These are phyloP conservation scores for Rhizophora mangle DNA, from an alignment of 345 rosid genomes.

Conservation along the genomic window DNA sequence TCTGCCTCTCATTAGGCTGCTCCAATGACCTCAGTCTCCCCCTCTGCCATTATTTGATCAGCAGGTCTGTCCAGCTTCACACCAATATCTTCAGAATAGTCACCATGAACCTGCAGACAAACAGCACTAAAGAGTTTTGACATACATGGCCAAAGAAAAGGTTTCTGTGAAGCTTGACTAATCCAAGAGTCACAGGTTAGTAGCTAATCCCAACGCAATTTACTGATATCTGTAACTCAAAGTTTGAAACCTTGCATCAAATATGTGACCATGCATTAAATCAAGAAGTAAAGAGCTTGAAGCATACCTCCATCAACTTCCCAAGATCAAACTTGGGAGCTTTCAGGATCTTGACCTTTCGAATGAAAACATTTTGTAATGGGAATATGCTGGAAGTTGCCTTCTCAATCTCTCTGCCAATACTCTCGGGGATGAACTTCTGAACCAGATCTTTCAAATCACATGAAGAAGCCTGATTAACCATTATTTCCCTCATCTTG, in stretches of 20 bases:
- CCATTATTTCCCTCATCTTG: constrained; percentile 35
- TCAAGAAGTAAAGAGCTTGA: not conserved
- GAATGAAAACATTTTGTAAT: constrained; percentile 26
- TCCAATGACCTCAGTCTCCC: constrained; percentile 18
- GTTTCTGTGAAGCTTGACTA: not conserved
- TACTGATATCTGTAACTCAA: not conserved
- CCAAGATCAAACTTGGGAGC: constrained; percentile 36
- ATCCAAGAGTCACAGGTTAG: no score
- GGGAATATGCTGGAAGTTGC: constrained; percentile 26
- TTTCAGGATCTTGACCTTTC: constrained; percentile 33
- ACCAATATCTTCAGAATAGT: constrained; percentile 29
- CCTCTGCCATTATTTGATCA: constrained; percentile 28
- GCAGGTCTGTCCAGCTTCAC: constrained; percentile 31
- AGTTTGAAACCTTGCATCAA: not conserved
- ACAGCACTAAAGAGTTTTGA: not conserved
- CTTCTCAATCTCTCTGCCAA: constrained; percentile 33
- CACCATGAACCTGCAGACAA: constrained; percentile 28
- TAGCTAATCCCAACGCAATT: no score
- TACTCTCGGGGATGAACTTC: constrained; percentile 27
- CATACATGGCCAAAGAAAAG: not conserved
- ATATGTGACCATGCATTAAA: not conserved
- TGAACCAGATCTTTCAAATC: constrained; percentile 28
- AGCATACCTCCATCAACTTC: constrained; percentile 31
- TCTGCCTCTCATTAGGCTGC: constrained; percentile 12
- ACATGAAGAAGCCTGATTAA: constrained; percentile 24